Percentiles rank a stretch among this genome's conserved stretches.
Conservation (phyloP, 2,329 filamentous ascomycete genomes). For the Hypocrella siamensis region DNA sequence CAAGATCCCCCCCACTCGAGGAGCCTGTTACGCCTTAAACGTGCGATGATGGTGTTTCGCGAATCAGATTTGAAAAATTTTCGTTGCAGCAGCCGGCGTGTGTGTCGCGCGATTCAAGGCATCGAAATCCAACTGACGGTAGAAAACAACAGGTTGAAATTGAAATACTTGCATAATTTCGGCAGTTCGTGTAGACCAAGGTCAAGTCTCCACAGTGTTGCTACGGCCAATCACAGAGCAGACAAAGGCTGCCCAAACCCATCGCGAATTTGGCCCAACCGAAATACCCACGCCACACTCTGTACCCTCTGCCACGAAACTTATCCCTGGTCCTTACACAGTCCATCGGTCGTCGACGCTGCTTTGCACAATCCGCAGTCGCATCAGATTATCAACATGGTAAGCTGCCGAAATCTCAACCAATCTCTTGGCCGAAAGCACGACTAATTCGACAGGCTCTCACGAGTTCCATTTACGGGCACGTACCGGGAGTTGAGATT, state of each 20-base stretch:
- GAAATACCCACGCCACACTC: conserved; percentile 6
- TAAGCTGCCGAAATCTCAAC: conserved; percentile 11
- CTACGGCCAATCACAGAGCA: conserved; percentile 15
- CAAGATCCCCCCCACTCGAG: no score
- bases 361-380: conserved; percentile 13
- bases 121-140: no score
- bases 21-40: no score
- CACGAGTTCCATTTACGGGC: conserved; percentile 20
- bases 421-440: no score
- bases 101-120: no score
- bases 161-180: no score
- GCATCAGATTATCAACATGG: conserved; percentile 20
- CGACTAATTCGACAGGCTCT: conserved; percentile 20
- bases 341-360: conserved; percentile 10
- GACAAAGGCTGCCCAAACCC: conserved; percentile 16
- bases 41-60: no score
- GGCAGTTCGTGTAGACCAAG: no score
- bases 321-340: conserved; percentile 13
- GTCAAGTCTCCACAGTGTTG: no score
- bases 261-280: conserved; percentile 13
- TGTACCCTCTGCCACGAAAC: conserved; percentile 8
- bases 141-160: no score
- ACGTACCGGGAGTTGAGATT: conserved; percentile 14
- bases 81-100: no score
- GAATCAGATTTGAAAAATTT: no score